Base-by-base conservation (phyloP, 179 eudicot species). In the Vitellaria paradoxa region DNA sequence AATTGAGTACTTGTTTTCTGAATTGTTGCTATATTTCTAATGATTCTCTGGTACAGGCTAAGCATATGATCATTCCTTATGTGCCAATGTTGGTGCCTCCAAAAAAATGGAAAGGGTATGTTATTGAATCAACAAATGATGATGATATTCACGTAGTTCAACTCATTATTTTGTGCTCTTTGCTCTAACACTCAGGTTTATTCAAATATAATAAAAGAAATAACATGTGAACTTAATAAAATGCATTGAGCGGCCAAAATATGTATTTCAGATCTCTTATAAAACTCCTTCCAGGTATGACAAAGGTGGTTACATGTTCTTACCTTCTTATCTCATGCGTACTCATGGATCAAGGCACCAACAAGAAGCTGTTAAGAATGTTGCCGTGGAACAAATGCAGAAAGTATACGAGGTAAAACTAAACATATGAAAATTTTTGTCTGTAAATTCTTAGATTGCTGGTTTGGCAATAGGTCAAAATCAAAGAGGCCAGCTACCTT, bases 1-100 rank as follows among this genome's bases (percentile, higher is more conserved):
- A 12, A 55, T 53, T 18, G 18, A 56, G 17, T 72, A 13, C 40
- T 69, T 57, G 17, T 72, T 7, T 71, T 56, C 11, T 45, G 47
- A 7, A 9, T 26, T 6, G 24, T 10, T n/a, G 20, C 23, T 0
- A 8, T 63, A 75, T 56, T 7, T 71, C 55, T 74, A 42, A 69
- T 46, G 12, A 59, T 45, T 24, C 63, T 46, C 10, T 46, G 50
- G 59, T 83, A 84, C 98, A 93, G 98, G 93, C 88, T 74, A 86
- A 84, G 73, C 91, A 90, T 82, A 89, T 87, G 90, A 77, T 90
- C 67, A 90, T 93, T 73, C 97, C 97, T 76, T 93, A 92, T 60
- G 90, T 92, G 86, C 98, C 98, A 7, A 93, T 93, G 98, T 77
- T 93, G 85, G 91, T 93, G 69, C 98, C 98, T 74, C 97, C 98